Evolutionary conservation across 1,284 basidiomycete species (phyloP), one percentile per base, ranked within the genome.

Genomic region (Bjerkandera adusta): DNA sequence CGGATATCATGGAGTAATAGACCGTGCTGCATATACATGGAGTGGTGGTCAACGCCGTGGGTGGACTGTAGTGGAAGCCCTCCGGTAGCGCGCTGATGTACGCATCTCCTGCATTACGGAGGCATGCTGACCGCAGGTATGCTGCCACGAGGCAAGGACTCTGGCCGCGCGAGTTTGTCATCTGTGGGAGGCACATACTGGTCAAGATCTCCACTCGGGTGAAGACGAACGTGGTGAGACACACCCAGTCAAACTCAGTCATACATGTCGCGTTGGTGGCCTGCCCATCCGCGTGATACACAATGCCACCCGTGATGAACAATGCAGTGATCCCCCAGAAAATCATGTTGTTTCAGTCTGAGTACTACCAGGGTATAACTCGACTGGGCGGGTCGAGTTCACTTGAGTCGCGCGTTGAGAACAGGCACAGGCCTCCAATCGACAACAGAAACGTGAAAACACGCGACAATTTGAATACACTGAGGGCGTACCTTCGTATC

Each of bases 11-110:
- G 22, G 47, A 43, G 36, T 51, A 54, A 45, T 47, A 51, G 10
- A 54, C 50, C 11, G 53, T 49, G 39, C 50, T 54, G 32, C 53
- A 54, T 21, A 49, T 47, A 27, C 53, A 54, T 20, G 47, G 34
- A 12, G 50, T 54, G 4, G 47, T 47, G 4, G 32, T 21, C 8
- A 22, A 30, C 3, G 22, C 20, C 2, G 33, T 42, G 5, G 53
- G 53, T 7, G 50, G 40, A 7, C 47, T 33, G 40, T 54, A 54
- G 30, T 49, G 45, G 35, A 40, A 52, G 15, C 29, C 50, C 4
- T 37, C 18, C 8, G 47, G 47, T 15, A 54, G 41, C 20, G 53
- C 32, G 24, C 38, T 44, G 11, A 54, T 50, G 35, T 34, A 49
- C 20, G 53, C 50, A 26, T 49, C 53, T 45, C 24, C 32, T 5